A percentile compares a stretch with the other conserved stretches of the same genome.
These are phyloP conservation scores for Quercus alba DNA, from an alignment of 306 rosid species.

Conservation along the genomic window DNA sequence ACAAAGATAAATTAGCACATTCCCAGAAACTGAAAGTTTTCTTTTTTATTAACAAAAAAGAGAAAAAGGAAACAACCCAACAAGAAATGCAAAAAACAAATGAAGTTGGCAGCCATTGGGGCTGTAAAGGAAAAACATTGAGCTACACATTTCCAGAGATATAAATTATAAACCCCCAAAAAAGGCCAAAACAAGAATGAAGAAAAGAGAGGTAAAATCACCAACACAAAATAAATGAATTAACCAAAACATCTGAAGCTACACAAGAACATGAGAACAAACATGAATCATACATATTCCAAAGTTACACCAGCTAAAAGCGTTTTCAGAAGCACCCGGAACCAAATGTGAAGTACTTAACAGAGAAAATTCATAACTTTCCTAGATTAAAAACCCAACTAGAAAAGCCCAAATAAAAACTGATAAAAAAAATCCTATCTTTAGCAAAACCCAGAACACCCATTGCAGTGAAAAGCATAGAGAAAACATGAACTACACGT, in stretches of 20 bases:
- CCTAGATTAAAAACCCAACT: neutral
- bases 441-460: neutral
- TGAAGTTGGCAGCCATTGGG: neutral
- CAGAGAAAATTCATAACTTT: neutral
- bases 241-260: neutral
- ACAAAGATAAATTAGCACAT: neutral
- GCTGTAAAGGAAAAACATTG: neutral
- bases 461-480: neutral
- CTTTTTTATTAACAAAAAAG: neutral
- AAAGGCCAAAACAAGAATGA: neutral
- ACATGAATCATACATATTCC: neutral
- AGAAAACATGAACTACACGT: neutral
- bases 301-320: neutral
- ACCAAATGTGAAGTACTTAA: neutral
- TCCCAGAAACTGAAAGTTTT: neutral
- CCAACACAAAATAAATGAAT: neutral
- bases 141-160: neutral
- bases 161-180: neutral
- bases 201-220: constrained; percentile 15
- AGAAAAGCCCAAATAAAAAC: neutral
- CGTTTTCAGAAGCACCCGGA: neutral
- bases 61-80: neutral
- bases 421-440: neutral
- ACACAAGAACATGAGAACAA: neutral
- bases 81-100: neutral